phyloP scores from a whole-genome alignment of 768 basidiomycete genomes.

The Xerocomus brunneocitrinus region DNA sequence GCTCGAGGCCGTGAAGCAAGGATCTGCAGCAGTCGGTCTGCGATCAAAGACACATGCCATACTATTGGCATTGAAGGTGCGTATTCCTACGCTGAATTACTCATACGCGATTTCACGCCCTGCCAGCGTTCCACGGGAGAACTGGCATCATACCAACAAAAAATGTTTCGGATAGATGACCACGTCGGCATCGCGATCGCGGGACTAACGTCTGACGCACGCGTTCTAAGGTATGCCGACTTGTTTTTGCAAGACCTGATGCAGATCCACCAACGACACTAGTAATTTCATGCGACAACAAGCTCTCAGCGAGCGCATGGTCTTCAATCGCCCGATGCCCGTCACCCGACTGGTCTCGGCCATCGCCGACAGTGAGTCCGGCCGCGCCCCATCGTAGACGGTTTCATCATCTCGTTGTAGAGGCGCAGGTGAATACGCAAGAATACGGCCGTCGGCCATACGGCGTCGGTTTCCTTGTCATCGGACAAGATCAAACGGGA shows the following conservation, averaged over 20 bases:
- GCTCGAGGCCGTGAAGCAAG: slow-evolving; percentile 98
- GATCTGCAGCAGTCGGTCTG: slow-evolving; percentile 96
- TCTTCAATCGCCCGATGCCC: slow-evolving; percentile 92
- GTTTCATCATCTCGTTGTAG: slow-evolving; percentile 37
- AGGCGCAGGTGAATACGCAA: slow-evolving; percentile 98
- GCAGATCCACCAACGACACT: slow-evolving; percentile 3
- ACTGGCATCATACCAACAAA: slow-evolving; percentile 98
- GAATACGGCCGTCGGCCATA: slow-evolving; percentile 97
- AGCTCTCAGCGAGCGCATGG: slow-evolving; percentile 92
- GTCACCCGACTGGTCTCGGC: slow-evolving; percentile 89
- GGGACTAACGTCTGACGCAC: slow-evolving; percentile 96
- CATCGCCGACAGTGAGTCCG: slow-evolving; percentile 86
- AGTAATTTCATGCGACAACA: slow-evolving; percentile 99
- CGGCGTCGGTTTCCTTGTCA: slow-evolving; percentile 97
- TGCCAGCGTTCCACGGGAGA: slow-evolving; percentile 94
- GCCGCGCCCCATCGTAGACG: background rate
- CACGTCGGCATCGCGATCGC: slow-evolving; percentile 99
- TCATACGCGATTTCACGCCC: slow-evolving; percentile 1
- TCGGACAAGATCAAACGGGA: slow-evolving; percentile 93
- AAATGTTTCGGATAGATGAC: slow-evolving; percentile 99
- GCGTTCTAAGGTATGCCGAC: slow-evolving; percentile 75
- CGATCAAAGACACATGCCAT: slow-evolving; percentile 94
- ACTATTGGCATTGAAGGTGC: slow-evolving; percentile 86
- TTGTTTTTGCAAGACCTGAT: background rate
- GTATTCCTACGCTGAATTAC: slow-evolving; percentile 11